phyloP scores from a whole-genome alignment of 2,329 filamentous ascomycete genomes.

The Xylaria sp. region DNA sequence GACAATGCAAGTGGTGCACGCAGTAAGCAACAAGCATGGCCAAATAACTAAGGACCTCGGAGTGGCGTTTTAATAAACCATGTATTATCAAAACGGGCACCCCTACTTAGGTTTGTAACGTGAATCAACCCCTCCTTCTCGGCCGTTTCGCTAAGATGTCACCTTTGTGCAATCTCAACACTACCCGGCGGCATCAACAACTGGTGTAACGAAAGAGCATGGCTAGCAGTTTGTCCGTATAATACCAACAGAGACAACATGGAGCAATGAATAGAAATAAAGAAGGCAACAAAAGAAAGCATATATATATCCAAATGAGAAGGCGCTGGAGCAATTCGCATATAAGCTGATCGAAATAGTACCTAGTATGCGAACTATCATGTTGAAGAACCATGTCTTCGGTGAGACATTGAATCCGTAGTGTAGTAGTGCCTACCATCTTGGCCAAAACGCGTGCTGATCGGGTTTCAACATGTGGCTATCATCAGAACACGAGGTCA shows the following conservation, averaged over 20 bases:
- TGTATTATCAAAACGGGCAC: constrained; percentile 21
- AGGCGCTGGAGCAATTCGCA: neutral
- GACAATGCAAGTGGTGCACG: constrained; percentile 3
- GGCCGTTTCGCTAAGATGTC: constrained; percentile 14
- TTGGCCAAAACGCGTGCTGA: constrained; percentile 8
- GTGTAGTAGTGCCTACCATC: neutral
- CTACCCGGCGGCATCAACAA: neutral
- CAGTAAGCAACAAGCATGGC: constrained; percentile 7
- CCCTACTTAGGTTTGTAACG: constrained; percentile 13
- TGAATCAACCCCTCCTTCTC: constrained; percentile 28
- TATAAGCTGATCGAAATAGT: neutral
- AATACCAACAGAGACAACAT: neutral
- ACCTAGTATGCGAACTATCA: neutral
- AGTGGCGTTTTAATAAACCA: constrained; percentile 23
- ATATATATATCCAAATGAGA: no score
- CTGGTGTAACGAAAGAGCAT: neutral
- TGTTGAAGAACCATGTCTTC: neutral
- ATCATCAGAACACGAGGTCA: neutral
- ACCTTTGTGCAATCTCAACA: constrained; percentile 15
- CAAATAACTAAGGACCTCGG: constrained; percentile 11
- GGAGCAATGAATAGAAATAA: neutral
- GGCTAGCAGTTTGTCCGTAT: neutral
- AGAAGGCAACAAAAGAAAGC: neutral
- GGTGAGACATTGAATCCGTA: neutral
- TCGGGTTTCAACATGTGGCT: constrained; percentile 12